Conservation (phyloP, 2,329 filamentous ascomycete genomes). For the Teratosphaeria gauchensis region DNA sequence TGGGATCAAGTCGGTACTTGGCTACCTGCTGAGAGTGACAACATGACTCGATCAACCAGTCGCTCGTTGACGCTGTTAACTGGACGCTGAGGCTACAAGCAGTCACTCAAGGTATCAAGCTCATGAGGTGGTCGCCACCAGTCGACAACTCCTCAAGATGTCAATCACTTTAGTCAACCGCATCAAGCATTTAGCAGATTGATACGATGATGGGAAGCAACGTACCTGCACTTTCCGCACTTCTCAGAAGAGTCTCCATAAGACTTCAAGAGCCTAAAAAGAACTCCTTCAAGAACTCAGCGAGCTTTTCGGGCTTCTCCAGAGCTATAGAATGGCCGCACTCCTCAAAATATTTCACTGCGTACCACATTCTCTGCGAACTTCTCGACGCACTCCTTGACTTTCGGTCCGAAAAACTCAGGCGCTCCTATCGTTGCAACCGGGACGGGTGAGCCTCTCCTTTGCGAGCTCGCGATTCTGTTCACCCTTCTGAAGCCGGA, state of each 20-base stretch:
- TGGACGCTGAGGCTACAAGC: no score
- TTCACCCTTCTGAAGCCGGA: conserved; percentile 25
- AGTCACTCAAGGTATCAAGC: no score
- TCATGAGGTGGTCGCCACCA: no score
- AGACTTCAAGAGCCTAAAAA: conserved; percentile 9
- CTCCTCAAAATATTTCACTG: conserved; percentile 26
- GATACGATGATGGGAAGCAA: no score
- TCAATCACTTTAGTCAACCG: no score
- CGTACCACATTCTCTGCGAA: conserved; percentile 22
- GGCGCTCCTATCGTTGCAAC: conserved; percentile 28
- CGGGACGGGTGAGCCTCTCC: conserved; percentile 20
- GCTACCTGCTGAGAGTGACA: no score
- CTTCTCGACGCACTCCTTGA: conserved; percentile 22
- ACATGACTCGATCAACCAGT: no score
- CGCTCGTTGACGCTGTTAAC: no score
- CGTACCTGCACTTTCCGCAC: neutral
- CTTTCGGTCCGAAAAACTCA: conserved; percentile 26
- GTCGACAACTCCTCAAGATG: no score
- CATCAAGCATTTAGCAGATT: no score
- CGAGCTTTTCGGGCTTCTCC: conserved; percentile 26
- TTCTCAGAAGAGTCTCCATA: neutral
- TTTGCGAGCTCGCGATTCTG: conserved; percentile 21
- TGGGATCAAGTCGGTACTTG: neutral
- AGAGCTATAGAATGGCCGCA: conserved; percentile 27
- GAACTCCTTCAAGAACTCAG: conserved; percentile 18